Base-by-base conservation (phyloP, 2,329 filamentous ascomycete species). In the Phyllosticta paracitricarpa region DNA sequence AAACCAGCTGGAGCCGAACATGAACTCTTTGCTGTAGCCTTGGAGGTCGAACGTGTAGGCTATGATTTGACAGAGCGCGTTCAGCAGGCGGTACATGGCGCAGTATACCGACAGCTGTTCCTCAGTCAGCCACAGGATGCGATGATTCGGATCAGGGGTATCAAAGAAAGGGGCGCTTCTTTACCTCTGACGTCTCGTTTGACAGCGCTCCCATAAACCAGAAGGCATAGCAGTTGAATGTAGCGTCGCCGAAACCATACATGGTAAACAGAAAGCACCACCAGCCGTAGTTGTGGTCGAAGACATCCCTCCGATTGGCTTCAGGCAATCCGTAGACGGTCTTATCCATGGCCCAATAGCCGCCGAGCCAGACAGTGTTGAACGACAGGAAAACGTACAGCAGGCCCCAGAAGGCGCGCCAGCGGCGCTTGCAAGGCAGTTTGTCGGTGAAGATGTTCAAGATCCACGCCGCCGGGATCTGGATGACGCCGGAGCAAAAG, bases 291-390 rank as follows among this genome's bases (percentile, higher is more conserved):
- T 30, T 19, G 5, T 12, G 5, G 28, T 54, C 53, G 19, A 24
- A 54, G 10, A 54, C 53, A 8, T 54, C 53, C n/a, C 17, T n/a
- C 24, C 53, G n/a, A 5, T 54, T 19, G 5, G 9, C n/a, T 8
- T 54, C 53, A 7, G n/a, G 17, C 14, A 54, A 17, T 26, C 53
- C 53, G 53, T 26, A 54, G 3, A 9, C 19, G 6, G 53, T 54
- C 4, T 54, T 54, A 2, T 54, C 19, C 53, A 54, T 54, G 1
- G 53, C 28, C 24, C 24, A 54, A 8, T 54, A 66, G 8, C 66
- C 65, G 2, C 65, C 66, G 30, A 68, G 65, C 33, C 65, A 67
- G 40, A 67, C 63, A 4, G 65, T 65, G 58, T 68, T 68, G 51
- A 68, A 40, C 24, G 66, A 12, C 10, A 66, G 25, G 55, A 66